Evolutionary conservation across 352 stramenopile genomes (phyloP), one percentile per base, ranked within the genome.

Genomic region (Phytophthora constricta): DNA sequence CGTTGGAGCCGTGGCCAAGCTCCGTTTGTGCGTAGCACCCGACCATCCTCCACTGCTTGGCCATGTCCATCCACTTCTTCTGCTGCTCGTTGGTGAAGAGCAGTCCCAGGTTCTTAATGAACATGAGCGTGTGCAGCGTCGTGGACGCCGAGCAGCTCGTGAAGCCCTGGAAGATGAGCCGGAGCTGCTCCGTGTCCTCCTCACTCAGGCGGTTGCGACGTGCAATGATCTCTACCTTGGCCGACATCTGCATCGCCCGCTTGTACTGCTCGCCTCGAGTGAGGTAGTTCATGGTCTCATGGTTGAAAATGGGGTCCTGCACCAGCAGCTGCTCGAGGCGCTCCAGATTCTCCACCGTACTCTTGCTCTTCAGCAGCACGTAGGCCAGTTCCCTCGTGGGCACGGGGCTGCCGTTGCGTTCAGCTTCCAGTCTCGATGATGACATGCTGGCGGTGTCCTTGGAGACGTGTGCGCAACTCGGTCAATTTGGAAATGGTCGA

Each of bases 1-100:
- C 72, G 52, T 97, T 97, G 33, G 83, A 96, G 42, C 92, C 92
- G 66, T 97, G 92, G 8, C 91, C 92, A 1, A 98, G 68, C 62
- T 98, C 92, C 1, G 92, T 97, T 62, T 96, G 91, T 13, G 83
- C 89, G 68, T 95, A 98, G 62, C 83, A 94, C 5, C 89, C 89
- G 53, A 92, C 76, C 69, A 95, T 91, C 41, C 80, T 68, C 68
- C 86, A 86, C 41, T 86, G 83, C 37, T 87, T 83, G 9, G 85
- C 86, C 43, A 86, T 62, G 19, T 85, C 51, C 68, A 95, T 84
- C 89, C 89, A 96, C 37, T 66, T 57, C 2, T 70, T 23, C 37
- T 91, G 73, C 42, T 96, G 88, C 56, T 92, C 78, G 37, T 92
- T 77, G 1, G 77, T 90, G 56, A 88, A 87, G 14, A 93, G 63